Conservation (phyloP, 169 alveolate genomes). For the Cyclospora cayetanensis region DNA sequence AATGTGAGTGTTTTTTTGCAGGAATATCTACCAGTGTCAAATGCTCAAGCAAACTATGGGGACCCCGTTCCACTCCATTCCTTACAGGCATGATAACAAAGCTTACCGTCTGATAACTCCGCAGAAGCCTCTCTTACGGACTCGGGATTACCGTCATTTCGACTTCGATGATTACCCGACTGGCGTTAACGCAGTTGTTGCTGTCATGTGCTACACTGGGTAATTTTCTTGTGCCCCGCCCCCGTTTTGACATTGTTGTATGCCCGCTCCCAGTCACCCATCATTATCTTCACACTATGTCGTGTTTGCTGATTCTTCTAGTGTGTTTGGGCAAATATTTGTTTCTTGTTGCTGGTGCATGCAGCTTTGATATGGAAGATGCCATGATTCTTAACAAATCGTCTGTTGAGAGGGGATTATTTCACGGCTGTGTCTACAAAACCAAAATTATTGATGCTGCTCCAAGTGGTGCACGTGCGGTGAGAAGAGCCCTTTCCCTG, state of each 20-base stretch:
- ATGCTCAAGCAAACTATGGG: constrained; percentile 99
- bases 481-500: too few relatives aligned
- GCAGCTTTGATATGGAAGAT: constrained; percentile 99
- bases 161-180: constrained; percentile 97
- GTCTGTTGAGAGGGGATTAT: constrained; percentile 99
- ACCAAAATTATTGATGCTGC: constrained; percentile 86
- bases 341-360: not conserved
- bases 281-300: not conserved
- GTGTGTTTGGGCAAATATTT: not conserved
- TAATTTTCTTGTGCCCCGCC: too few relatives aligned
- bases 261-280: too few relatives aligned
- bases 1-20: not conserved
- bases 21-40: constrained; percentile 97
- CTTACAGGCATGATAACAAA: constrained; percentile 96
- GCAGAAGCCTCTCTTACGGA: constrained; percentile 98
- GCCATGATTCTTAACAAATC: constrained; percentile 99
- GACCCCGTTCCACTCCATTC: constrained; percentile 96
- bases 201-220: constrained; percentile 97
- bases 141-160: constrained; percentile 93
- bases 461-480: constrained; percentile 67
- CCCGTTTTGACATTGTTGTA: not conserved
- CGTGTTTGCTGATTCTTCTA: not conserved
- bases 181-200: constrained; percentile 99
- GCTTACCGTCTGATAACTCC: constrained; percentile 90
- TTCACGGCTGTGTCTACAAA: constrained; percentile 98